phyloP scores from a whole-genome alignment of 1,284 basidiomycete species.

The Coniferiporia sulphurascens region DNA sequence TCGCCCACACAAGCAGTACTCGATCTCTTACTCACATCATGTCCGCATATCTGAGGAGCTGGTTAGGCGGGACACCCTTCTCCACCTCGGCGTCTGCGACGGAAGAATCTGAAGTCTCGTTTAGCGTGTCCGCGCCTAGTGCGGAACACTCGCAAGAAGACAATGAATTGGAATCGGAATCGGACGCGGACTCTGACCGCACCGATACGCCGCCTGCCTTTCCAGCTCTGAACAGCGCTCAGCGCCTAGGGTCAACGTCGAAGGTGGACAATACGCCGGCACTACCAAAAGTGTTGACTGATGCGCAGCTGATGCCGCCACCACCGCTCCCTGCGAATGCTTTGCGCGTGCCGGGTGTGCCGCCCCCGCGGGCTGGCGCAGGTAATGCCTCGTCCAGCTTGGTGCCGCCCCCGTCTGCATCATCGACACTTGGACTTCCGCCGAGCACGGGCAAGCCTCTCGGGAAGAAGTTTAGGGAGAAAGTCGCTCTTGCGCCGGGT shows the following conservation, averaged over 20 bases:
- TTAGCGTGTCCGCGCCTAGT: conserved; percentile 6
- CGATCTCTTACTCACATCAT: neutral
- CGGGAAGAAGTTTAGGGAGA: conserved; percentile 58
- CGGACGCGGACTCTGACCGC: conserved; percentile 34
- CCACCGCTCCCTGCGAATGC: conserved; percentile 52
- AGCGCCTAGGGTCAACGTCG: conserved; percentile 45
- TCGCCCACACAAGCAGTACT: neutral
- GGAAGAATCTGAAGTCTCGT: conserved; percentile 6
- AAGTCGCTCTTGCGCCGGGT: conserved; percentile 89
- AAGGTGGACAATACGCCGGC: conserved; percentile 22
- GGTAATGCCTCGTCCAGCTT: neutral
- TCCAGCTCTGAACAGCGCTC: conserved; percentile 76
- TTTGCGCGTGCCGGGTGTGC: conserved; percentile 39
- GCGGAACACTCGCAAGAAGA: conserved; percentile 40
- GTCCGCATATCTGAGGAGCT: conserved; percentile 16
- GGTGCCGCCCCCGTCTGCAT: conserved; percentile 22
- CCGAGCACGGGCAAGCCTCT: conserved; percentile 54
- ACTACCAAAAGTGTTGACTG: conserved; percentile 44
- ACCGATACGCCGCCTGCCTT: conserved; percentile 79
- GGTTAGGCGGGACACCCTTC: conserved; percentile 2
- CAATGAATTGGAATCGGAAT: conserved; percentile 26
- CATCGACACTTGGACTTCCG: conserved; percentile 50
- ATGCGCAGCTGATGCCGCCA: conserved; percentile 65
- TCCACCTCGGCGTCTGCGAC: neutral
- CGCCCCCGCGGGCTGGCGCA: neutral